Base-by-base conservation (phyloP, 2,329 filamentous ascomycete genomes). In the Dryadomyces quercivorus region DNA sequence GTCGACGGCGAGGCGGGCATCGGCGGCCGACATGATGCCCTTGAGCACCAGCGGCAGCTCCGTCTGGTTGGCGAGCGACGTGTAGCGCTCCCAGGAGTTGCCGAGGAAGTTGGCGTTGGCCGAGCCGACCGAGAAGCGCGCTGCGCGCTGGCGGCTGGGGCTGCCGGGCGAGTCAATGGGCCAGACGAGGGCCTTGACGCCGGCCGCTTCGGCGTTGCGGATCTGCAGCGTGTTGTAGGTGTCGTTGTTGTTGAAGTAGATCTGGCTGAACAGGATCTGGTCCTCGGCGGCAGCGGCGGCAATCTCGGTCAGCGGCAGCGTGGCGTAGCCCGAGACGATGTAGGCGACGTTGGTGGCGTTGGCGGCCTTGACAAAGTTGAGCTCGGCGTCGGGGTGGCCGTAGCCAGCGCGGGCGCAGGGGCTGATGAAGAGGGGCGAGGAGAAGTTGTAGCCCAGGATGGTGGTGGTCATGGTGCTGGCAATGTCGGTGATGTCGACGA, bases 401-500 rank as follows among this genome's bases (percentile, higher is more conserved):
- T 72, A 71, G 31, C 64, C 70, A 18, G 66, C 75, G 6, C 68
- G 67, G 26, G 75, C 73, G 10, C 70, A 72, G 5, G 76, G 75
- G 55, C 69, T 69, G 61, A 80, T 78, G 66, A 75, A 80, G 66
- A 80, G 74, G n/a, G 76, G 76, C 0, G 71, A 70, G 1, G 71
- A 74, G 63, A 77, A 75, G 64, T 77, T 75, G 65, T 76, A 66
- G 36, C 76, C 76, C 38, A 79, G 65, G 53, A 79, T 45, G 43
- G 43, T 45, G 43, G 75, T 77, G 16, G 69, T 69, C 50, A 75
- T 62, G 16, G 70, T 69, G 31, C 54, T 59, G 57, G 72, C 69
- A 47, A 74, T 63, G 26, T 68, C 65, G 40, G 69, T 73, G 55
- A 80, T 71, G 59, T 79, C 76, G n/a, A 70, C 64, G 64, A 80